Evolutionary conservation across 192 early-diverging fungal species (phyloP).

Genomic region (Funneliformis mosseae): DNA sequence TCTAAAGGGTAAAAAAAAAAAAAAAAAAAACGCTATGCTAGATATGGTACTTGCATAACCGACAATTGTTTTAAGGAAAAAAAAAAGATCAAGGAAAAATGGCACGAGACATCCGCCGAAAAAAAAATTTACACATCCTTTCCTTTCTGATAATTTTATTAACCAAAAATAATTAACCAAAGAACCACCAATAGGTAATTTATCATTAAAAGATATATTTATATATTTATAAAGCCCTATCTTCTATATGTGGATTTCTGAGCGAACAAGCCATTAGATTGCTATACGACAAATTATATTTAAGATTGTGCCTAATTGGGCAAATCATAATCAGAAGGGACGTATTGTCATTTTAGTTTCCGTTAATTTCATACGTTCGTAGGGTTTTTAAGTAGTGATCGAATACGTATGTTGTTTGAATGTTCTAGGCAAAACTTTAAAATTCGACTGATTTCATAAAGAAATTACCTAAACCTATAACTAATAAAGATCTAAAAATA

Average conservation of each 20-base stretch:
- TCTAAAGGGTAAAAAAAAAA: too few relatives aligned
- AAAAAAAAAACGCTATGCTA: too few relatives aligned
- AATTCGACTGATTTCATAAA: too few relatives aligned
- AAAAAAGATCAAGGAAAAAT: not conserved
- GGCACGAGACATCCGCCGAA: slow-evolving; percentile 5
- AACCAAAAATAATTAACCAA: not conserved
- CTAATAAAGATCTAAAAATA: too few relatives aligned
- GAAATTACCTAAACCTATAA: too few relatives aligned
- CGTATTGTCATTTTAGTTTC: not conserved
- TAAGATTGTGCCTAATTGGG: not conserved
- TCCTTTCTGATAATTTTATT: not conserved
- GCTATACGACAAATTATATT: not conserved
- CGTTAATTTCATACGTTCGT: not conserved
- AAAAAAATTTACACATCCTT: not conserved
- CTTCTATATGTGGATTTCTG: slow-evolving; percentile 9
- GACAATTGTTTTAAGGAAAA: not conserved
- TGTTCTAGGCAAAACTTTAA: too few relatives aligned
- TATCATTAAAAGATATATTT: too few relatives aligned
- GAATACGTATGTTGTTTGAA: too few relatives aligned
- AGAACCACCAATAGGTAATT: not conserved
- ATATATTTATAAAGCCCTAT: too few relatives aligned
- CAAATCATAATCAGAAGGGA: not conserved
- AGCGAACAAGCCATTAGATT: not conserved
- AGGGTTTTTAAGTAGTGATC: too few relatives aligned
- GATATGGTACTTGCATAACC: not conserved